These are phyloP conservation scores for Phaeophleospora eucalypticola DNA, from an alignment of 2,329 filamentous ascomycete species.

Conservation along the genomic window DNA sequence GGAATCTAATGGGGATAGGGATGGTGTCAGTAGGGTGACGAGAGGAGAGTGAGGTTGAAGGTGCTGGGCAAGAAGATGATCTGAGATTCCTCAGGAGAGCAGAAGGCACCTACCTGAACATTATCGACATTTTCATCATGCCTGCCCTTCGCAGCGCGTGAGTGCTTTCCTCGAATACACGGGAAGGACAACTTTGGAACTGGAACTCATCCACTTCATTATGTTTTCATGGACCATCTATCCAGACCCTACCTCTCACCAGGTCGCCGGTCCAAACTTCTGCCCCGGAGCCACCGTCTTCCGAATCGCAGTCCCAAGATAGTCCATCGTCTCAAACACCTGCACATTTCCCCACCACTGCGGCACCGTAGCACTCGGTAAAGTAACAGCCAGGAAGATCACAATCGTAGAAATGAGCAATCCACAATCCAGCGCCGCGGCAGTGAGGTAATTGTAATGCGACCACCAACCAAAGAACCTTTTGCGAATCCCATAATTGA, in stretches of 20 bases:
- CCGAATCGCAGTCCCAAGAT: conserved; percentile 21
- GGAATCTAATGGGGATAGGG: too few species aligned
- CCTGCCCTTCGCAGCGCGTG: too few species aligned
- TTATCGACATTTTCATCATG: too few species aligned
- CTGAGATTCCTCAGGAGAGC: too few species aligned
- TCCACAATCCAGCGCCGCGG: conserved; percentile 76
- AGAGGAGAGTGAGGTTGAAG: too few species aligned
- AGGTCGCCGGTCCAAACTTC: conserved; percentile 57
- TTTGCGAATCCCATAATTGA: conserved; percentile 71
- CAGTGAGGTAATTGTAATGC: conserved; percentile 87
- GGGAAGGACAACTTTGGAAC: too few species aligned
- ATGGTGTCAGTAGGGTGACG: too few species aligned
- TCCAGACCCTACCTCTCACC: conserved; percentile 18
- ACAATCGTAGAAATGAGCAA: conserved; percentile 78
- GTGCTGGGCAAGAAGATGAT: too few species aligned
- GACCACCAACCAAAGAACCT: conserved; percentile 75
- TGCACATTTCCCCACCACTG: conserved; percentile 87
- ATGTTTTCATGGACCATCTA: too few species aligned
- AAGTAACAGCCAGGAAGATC: conserved; percentile 83
- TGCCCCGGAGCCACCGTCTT: conserved; percentile 56
- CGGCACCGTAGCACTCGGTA: conserved; percentile 69
- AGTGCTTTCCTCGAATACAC: too few species aligned
- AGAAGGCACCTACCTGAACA: too few species aligned
- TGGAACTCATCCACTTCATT: too few species aligned
- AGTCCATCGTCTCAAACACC: conserved; percentile 26